Base-by-base conservation (phyloP, 2,329 filamentous ascomycete genomes). In the Sporothrix schenckii region DNA sequence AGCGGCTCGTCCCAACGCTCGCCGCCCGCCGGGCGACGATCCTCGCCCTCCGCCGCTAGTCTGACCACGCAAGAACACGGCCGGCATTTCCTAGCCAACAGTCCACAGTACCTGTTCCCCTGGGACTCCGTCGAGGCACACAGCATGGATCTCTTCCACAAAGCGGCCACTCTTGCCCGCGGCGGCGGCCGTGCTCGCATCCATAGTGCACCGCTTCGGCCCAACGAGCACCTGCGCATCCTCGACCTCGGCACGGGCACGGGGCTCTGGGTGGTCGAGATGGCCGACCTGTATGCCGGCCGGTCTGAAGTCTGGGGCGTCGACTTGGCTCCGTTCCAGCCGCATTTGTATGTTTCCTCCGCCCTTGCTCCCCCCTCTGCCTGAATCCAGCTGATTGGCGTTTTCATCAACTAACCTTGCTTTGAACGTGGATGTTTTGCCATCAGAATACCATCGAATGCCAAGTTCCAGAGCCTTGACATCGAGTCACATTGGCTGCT, bases 221-320 rank as follows among this genome's bases (percentile, higher is more conserved):
- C 54, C 41, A n/a, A 71, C 70, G 47, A 71, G n/a, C 71, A 72
- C 65, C 68, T 72, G 27, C 71, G 68, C 41, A 83, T 91, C 63
- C 77, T 91, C 54, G 89, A 91, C 76, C 77, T 97, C 69, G 94
- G 93, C 54, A 94, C 91, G 73, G 94, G 94, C 24, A 97, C 93
- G 0, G 93, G 93, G 52, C 94, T 97, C 72, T 98, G 94, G 94
- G 88, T 91, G 53, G 92, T 96, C 75, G 91, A 94, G 74, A 91
- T 97, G 81, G 91, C 91, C 73, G 89, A 91, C 24, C 47, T 68
- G 1, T 72, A 73, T 47, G 65, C 60, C 9, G 60, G 53, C 24
- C 68, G 68, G 6, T 69, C 69, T 4, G 69, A 70, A 24, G 66
- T 70, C 52, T 70, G 68, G 70, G 72, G 70, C 34, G 61, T 72